phyloP scores from a whole-genome alignment of 371 early-diverging fungal genomes.

The Batkoa obscura region DNA sequence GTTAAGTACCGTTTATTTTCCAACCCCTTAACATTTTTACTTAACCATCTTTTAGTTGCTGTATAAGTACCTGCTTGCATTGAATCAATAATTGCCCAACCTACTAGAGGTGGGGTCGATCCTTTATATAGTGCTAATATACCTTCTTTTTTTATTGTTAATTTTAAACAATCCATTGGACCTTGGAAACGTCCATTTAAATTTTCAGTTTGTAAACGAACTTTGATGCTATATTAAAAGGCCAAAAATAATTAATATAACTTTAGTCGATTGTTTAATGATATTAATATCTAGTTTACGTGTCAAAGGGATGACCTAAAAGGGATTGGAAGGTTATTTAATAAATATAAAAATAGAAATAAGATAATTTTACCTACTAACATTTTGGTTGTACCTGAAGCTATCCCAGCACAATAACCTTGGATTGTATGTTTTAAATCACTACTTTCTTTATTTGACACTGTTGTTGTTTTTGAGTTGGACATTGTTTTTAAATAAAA shows the following conservation, averaged over 20 bases:
- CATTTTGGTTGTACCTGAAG: constrained; percentile 62
- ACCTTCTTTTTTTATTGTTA: constrained; percentile 55
- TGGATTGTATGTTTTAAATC: no score
- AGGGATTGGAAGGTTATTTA: neutral
- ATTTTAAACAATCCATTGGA: constrained; percentile 58
- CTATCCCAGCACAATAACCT: constrained; percentile 61
- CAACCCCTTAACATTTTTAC: neutral
- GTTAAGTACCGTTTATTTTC: neutral
- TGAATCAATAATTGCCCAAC: constrained; percentile 85
- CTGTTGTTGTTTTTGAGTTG: no score
- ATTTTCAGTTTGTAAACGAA: constrained; percentile 58
- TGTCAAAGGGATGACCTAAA: constrained; percentile 2
- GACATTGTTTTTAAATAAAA: no score
- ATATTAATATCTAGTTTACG: neutral
- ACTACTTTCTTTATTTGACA: no score
- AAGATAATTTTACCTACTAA: constrained; percentile 66
- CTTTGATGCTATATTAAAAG: constrained; percentile 26
- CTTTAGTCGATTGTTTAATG: neutral
- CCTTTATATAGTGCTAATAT: constrained; percentile 68
- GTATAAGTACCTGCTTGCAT: constrained; percentile 29
- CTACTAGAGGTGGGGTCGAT: constrained; percentile 79
- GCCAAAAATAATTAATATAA: neutral
- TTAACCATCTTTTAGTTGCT: neutral
- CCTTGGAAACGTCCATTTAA: constrained; percentile 64
- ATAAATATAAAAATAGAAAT: constrained; percentile 35